Evolutionary conservation across 495 filamentous ascomycete species (phyloP).

Genomic region (Aspergillus avenaceus): DNA sequence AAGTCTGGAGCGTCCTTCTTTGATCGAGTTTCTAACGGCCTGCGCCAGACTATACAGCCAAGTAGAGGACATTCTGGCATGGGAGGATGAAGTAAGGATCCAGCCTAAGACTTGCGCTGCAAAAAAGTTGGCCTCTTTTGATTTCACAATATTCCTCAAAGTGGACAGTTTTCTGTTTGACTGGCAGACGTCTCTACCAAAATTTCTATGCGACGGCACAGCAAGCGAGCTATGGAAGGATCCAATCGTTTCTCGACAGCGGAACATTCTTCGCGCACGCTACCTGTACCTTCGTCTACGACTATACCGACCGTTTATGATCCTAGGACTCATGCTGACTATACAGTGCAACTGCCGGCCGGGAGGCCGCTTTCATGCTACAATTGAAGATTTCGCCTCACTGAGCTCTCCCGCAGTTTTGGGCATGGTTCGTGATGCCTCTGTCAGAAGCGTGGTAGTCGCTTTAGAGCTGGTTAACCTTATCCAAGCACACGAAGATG

Average conservation of each 20-base stretch:
- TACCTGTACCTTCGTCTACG: constrained; percentile 18
- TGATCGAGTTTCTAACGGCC: constrained; percentile 6
- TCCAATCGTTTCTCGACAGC: constrained; percentile 10
- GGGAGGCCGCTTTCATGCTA: constrained; percentile 1
- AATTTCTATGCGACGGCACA: not conserved
- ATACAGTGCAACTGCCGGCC: constrained; percentile 7
- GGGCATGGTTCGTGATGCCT: constrained; percentile 6
- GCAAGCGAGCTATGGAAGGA: not conserved
- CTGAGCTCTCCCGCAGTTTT: constrained; percentile 4
- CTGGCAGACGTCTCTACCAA: constrained; percentile 6
- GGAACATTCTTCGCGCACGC: constrained; percentile 7
- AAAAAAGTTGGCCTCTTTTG: constrained; percentile 9
- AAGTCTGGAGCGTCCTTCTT: constrained; percentile 3
- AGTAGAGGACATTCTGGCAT: constrained; percentile 11
- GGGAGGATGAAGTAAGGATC: constrained; percentile 7
- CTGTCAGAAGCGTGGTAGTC: constrained; percentile 12
- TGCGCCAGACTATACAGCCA: constrained; percentile 9
- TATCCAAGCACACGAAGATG: constrained; percentile 2
- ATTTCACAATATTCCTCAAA: constrained; percentile 4
- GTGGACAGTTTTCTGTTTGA: constrained; percentile 6
- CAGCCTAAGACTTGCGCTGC: constrained; percentile 7
- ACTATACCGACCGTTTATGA: constrained; percentile 11
- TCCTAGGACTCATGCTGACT: constrained; percentile 7
- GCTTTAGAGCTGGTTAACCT: constrained; percentile 6
- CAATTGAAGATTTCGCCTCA: not conserved